phyloP scores from a whole-genome alignment of 2,329 filamentous ascomycete species.

The Neonectria hederae region DNA sequence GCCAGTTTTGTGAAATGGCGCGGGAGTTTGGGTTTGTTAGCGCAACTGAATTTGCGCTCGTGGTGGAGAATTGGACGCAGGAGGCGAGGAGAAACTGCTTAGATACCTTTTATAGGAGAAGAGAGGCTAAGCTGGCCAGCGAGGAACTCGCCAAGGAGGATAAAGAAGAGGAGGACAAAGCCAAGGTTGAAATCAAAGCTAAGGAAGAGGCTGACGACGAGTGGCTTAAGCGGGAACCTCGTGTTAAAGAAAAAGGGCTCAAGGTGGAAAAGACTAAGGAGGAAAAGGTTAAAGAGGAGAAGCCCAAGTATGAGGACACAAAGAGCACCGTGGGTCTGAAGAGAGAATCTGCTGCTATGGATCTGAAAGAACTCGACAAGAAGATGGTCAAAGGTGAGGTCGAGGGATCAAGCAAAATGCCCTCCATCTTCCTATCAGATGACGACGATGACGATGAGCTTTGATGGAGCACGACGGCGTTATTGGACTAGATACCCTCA shows the following conservation, averaged over 20 bases:
- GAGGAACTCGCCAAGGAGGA: constrained; percentile 39
- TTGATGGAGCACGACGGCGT: constrained; percentile 31
- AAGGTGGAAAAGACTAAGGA: constrained; percentile 31
- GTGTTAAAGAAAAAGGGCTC: constrained; percentile 22
- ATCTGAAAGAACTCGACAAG: constrained; percentile 11
- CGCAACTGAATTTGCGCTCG: constrained; percentile 85
- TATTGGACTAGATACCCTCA: constrained; percentile 39
- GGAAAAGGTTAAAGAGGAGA: constrained; percentile 29
- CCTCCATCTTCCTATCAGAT: constrained; percentile 51
- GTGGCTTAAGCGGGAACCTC: constrained; percentile 12
- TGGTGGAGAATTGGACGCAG: constrained; percentile 91
- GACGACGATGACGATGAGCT: constrained; percentile 52
- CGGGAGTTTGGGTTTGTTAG: constrained; percentile 78
- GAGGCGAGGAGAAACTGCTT: constrained; percentile 81
- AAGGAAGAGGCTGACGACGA: constrained; percentile 29
- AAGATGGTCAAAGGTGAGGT: constrained; percentile 35
- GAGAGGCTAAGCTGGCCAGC: constrained; percentile 63
- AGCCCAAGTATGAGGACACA: constrained; percentile 24
- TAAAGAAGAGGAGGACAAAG: constrained; percentile 32
- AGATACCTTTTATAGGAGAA: constrained; percentile 79
- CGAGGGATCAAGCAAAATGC: constrained; percentile 40
- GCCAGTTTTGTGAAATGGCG: constrained; percentile 94
- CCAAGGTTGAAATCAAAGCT: constrained; percentile 14
- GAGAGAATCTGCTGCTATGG: not conserved
- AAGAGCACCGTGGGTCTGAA: constrained; percentile 12